Evolutionary conservation across 2,329 filamentous ascomycete genomes (phyloP).

Genomic region (Ascochyta koolunga): DNA sequence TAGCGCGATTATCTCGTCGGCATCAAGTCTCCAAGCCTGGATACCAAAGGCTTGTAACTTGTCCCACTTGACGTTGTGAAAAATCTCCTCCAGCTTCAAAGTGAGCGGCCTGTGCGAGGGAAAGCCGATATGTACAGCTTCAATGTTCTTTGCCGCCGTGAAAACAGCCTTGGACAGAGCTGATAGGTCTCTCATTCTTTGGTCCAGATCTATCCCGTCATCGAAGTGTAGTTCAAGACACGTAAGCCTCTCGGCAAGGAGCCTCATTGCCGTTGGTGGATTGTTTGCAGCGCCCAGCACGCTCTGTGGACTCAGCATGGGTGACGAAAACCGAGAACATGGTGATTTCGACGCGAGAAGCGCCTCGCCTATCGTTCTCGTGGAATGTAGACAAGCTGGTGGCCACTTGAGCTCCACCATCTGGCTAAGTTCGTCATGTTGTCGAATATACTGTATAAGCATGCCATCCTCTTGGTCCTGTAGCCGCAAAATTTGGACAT

Average conservation of each 20-base stretch:
- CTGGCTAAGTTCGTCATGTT: constrained; percentile 53
- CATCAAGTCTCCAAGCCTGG: constrained; percentile 66
- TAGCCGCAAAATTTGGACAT: constrained; percentile 68
- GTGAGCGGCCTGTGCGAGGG: constrained; percentile 62
- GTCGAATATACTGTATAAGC: constrained; percentile 59
- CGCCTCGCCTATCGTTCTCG: constrained; percentile 63
- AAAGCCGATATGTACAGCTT: constrained; percentile 69
- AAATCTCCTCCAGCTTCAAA: constrained; percentile 64
- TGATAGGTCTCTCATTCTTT: constrained; percentile 64
- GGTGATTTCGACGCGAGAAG: constrained; percentile 62
- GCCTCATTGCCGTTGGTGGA: constrained; percentile 56
- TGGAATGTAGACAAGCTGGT: constrained; percentile 66
- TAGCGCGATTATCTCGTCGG: constrained; percentile 65
- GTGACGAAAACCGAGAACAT: constrained; percentile 66
- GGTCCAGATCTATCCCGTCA: constrained; percentile 62
- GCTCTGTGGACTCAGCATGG: constrained; percentile 67
- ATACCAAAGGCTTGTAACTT: constrained; percentile 68
- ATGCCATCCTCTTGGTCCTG: constrained; percentile 64
- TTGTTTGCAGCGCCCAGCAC: constrained; percentile 58
- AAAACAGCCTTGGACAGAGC: constrained; percentile 64
- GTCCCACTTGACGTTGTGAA: constrained; percentile 67
- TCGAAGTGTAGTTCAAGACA: constrained; percentile 70
- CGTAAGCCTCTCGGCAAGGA: constrained; percentile 62
- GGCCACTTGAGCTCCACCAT: constrained; percentile 65
- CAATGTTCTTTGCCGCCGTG: constrained; percentile 63